Base-by-base conservation (phyloP, 2,329 filamentous ascomycete species). In the Orbilia brochopaga region DNA sequence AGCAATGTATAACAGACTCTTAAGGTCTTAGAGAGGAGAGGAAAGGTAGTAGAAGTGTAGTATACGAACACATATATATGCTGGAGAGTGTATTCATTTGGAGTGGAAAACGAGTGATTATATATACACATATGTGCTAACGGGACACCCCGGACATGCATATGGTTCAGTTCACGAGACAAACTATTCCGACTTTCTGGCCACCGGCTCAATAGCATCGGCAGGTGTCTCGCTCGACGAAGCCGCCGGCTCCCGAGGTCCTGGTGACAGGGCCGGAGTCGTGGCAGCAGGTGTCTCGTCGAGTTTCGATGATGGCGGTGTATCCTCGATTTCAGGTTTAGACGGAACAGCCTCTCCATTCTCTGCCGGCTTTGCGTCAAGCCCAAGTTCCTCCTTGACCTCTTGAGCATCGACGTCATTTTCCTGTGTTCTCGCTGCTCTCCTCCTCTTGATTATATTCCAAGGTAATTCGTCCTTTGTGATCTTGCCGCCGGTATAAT, bases 401-500 rank as follows among this genome's bases (percentile, higher is more conserved):
- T 42, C 37, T 17, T 42, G 37, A 17, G 5, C 37, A 13, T 17
- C 37, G 37, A 4, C 37, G n/a, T n/a, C n/a, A n/a, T n/a, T n/a
- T 42, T 42, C 13, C n/a, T 42, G 37, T 19, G 21, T 30, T 7
- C 27, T 55, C 10, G 40, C 56, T 30, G 57, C 13, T 1, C 35
- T 51, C 23, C 30, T 52, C 24, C 37, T 61, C 46, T 51, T 51
- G 6, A 23, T 2, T 4, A 21, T 48, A 21, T 37, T 63, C 58
- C 65, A 70, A 7, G 64, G 46, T 23, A 75, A 42, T 27, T 75
- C 69, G 15, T 48, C 57, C 42, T 54, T 73, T 11, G 57, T 72
- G n/a, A 75, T 72, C 58, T 75, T 74, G 17, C 74, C 74, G 8
- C 75, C 74, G 1, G 74, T 74, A 60, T 75, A 76, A 54, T 72